These are phyloP conservation scores for Podospora fimiseda DNA, from an alignment of 495 filamentous ascomycete species.

Conservation along the genomic window DNA sequence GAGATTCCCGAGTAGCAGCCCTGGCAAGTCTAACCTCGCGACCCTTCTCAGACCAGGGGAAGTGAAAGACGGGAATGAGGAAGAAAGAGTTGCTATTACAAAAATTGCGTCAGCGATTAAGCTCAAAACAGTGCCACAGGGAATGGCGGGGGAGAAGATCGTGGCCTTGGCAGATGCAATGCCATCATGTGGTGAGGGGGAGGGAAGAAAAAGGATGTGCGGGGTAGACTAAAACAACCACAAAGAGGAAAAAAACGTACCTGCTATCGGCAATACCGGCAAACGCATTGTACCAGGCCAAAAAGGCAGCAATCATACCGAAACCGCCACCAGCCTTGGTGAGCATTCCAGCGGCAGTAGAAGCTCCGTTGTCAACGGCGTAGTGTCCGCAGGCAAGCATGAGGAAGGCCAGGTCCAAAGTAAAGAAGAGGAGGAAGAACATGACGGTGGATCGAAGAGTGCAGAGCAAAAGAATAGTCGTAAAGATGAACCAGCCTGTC, in stretches of 20 bases:
- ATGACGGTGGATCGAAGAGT: constrained; percentile 90
- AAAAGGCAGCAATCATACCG: constrained; percentile 79
- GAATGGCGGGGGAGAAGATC: constrained; percentile 15
- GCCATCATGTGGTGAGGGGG: no score
- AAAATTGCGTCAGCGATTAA: constrained; percentile 10
- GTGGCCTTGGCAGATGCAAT: constrained; percentile 19
- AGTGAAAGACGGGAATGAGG: constrained; percentile 88
- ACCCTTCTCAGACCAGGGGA: constrained; percentile 92
- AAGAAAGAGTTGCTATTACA: constrained; percentile 78
- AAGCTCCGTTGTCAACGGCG: constrained; percentile 28
- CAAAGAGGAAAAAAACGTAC: constrained; percentile 35
- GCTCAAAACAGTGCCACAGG: constrained; percentile 6
- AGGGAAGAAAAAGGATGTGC: neutral
- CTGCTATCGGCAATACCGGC: constrained; percentile 92
- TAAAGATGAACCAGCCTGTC: constrained; percentile 98
- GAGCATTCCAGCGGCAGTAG: constrained; percentile 30
- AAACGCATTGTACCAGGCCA: constrained; percentile 95
- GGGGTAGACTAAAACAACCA: constrained; percentile 7
- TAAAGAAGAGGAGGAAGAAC: constrained; percentile 94
- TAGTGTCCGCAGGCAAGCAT: constrained; percentile 75
- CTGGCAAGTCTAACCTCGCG: constrained; percentile 45
- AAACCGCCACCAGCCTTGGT: constrained; percentile 82
- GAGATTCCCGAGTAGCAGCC: constrained; percentile 30
- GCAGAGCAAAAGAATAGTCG: constrained; percentile 76
- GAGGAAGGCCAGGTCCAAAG: constrained; percentile 86